These are phyloP conservation scores for Dendrostoma leiphaemia DNA, from an alignment of 2,329 filamentous ascomycete species.

Conservation along the genomic window DNA sequence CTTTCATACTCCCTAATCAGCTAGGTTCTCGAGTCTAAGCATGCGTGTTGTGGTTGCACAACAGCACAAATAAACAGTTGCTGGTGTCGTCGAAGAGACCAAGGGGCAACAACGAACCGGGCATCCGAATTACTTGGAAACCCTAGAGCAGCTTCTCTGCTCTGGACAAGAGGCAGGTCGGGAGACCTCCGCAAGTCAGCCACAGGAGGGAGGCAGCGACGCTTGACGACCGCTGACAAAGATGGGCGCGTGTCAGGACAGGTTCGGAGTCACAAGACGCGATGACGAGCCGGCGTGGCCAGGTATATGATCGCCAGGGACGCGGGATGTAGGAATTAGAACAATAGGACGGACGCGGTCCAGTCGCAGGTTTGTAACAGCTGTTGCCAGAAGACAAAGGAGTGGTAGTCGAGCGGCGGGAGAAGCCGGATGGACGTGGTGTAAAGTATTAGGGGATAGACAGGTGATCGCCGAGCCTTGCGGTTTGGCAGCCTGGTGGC, in stretches of 20 bases:
- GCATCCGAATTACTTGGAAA: slow-evolving; percentile 16
- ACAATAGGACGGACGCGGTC: slow-evolving; percentile 1
- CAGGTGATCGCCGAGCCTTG: neutral
- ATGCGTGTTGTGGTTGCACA: slow-evolving; percentile 4
- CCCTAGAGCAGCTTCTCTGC: slow-evolving; percentile 20
- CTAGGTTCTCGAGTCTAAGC: slow-evolving; percentile 2
- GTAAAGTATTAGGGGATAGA: slow-evolving; percentile 3
- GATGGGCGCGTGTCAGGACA: slow-evolving; percentile 15
- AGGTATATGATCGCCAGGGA: slow-evolving; percentile 8
- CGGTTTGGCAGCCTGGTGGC: neutral
- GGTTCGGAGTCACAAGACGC: slow-evolving; percentile 9
- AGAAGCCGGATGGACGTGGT: slow-evolving; percentile 14
- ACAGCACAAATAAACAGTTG: neutral
- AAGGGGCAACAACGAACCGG: slow-evolving; percentile 16
- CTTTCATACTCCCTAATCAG: slow-evolving; percentile 27
- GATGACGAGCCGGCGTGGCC: slow-evolving; percentile 7
- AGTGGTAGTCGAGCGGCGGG: slow-evolving; percentile 14
- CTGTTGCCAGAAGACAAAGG: slow-evolving; percentile 13
- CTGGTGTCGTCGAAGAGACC: slow-evolving; percentile 18
- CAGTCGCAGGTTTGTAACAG: slow-evolving; percentile 6
- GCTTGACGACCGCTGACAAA: slow-evolving; percentile 14
- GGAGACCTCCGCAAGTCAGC: slow-evolving; percentile 13
- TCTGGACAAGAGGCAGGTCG: slow-evolving; percentile 14
- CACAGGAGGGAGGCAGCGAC: slow-evolving; percentile 6
- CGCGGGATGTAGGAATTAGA: slow-evolving; percentile 6